Evolutionary conservation across 108 stramenopile genomes (phyloP), one percentile per base, ranked within the genome.

Genomic region (Epithemia pelagica): DNA sequence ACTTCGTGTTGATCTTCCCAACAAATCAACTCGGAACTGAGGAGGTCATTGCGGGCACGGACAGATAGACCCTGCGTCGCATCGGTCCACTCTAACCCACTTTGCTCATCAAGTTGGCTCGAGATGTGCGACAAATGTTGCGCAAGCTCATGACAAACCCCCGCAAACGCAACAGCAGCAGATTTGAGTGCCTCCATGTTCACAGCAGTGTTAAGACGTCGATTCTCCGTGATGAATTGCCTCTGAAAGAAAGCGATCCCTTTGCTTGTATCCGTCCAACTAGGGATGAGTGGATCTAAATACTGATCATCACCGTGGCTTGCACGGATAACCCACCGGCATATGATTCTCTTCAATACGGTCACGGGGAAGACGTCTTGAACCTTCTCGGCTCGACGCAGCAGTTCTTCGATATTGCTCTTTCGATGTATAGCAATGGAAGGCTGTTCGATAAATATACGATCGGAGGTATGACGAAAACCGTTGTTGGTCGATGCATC

Each of bases 321-420:
- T 20, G 89, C 87, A 52, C 92, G 78, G 33, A 84, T 76, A 32
- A 91, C 86, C 92, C 92, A 94, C 28, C 87, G 81, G 66, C 85
- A 89, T 26, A 94, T 56, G 28, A 91, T 85, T 27, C 82, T 64
- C 65, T 81, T 82, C 32, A 87, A 54, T 2, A 72, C 71, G 32
- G 8, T 54, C 32, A 3, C 5, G 18, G 7, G 58, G 64, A 65
- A 54, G 18, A 30, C 22, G 7, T 58, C 22, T 27, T 58, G 56
- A 5, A 58, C 56, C 7, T 5, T 58, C 32, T 65, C 30, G 7
- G 22, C 19, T 2, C 18, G 56, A 58, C 21, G 7, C 7, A 58
- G 26, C 7, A 58, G 56, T n/a, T 58, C 25, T 58, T 58, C 37
- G 37, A 46, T 15, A 5, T 46, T 46, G 37, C 15, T 46, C 15